A percentile compares a stretch with the other conserved stretches of the same genome.
These are phyloP conservation scores for Casuarina cunninghamiana DNA, from an alignment of 306 rosid genomes.

Conservation along the genomic window DNA sequence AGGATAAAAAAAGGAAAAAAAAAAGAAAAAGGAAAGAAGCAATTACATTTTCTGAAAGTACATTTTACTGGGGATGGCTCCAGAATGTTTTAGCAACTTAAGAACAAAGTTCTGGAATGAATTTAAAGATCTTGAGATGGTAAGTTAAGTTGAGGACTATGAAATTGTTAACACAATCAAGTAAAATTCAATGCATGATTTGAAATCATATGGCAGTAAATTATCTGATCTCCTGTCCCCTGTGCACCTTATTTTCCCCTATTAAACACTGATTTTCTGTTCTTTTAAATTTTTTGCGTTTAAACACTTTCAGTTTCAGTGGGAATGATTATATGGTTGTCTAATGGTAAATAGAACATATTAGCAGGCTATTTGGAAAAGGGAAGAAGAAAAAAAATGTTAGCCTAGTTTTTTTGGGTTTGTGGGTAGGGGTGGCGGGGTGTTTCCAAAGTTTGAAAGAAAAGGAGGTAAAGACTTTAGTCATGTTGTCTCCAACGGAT, in stretches of 20 bases:
- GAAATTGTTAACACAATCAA: not conserved
- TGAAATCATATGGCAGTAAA: not conserved
- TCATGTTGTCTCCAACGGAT: not conserved
- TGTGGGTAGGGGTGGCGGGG: too few relatives aligned
- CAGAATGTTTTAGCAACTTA: not conserved
- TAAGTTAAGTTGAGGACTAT: not conserved
- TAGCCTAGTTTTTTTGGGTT: conserved; percentile 13
- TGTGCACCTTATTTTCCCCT: not conserved
- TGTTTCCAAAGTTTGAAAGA: conserved; percentile 1
- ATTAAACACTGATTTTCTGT: not conserved
- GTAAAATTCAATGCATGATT: not conserved
- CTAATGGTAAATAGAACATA: not conserved
- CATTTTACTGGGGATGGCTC: not conserved
- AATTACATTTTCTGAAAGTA: not conserved
- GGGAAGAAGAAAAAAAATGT: conserved; percentile 8
- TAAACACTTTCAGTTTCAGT: not conserved
- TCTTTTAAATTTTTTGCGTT: not conserved
- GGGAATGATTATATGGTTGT: conserved; percentile 5
- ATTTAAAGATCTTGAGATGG: not conserved
- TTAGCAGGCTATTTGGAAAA: not conserved
- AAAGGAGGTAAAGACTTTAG: not conserved
- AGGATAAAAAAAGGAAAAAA: too few relatives aligned
- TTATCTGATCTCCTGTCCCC: not conserved
- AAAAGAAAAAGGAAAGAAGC: not conserved
- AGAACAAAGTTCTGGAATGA: too few relatives aligned